A percentile compares a stretch with the other conserved stretches of the same genome.
Evolutionary conservation across 2,329 filamentous ascomycete genomes (phyloP).

Genomic region (Nemania diffusa): DNA sequence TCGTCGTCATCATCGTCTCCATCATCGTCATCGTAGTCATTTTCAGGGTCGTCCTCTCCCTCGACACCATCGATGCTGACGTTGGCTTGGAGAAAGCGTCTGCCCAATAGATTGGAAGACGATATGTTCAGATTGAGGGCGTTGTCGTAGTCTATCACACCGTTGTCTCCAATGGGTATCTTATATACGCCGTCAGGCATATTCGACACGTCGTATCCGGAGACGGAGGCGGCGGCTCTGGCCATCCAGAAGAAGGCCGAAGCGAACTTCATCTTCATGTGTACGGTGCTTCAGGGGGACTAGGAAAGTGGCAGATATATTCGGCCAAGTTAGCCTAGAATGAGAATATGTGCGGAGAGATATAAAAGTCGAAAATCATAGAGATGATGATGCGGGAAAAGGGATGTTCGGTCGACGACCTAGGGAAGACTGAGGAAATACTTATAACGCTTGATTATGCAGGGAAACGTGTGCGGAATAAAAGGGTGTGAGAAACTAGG

Average conservation of each 20-base stretch:
- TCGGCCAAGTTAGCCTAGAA: not conserved
- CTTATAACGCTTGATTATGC: too few relatives aligned
- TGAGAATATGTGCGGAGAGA: not conserved
- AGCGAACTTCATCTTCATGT: not conserved
- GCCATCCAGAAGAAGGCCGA: not conserved
- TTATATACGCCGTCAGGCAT: constrained; percentile 11
- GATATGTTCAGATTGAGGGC: not conserved
- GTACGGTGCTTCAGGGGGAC: not conserved
- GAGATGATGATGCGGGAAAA: too few relatives aligned
- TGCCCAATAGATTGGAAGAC: not conserved
- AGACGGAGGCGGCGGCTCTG: not conserved
- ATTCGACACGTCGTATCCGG: not conserved
- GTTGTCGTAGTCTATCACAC: constrained; percentile 1
- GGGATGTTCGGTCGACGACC: too few relatives aligned
- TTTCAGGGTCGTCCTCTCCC: not conserved
- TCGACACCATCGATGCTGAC: not conserved
- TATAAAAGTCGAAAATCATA: not conserved
- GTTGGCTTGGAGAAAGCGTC: too few relatives aligned
- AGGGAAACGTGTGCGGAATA: too few relatives aligned
- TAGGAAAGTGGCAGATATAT: not conserved
- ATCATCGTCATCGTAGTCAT: too few relatives aligned
- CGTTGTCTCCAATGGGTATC: not conserved
- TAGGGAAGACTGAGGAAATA: too few relatives aligned
- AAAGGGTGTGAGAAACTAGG: too few relatives aligned
- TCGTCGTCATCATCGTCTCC: not conserved